Conservation (phyloP, 2,329 filamentous ascomycete species). For the Phaeoacremonium minimum region DNA sequence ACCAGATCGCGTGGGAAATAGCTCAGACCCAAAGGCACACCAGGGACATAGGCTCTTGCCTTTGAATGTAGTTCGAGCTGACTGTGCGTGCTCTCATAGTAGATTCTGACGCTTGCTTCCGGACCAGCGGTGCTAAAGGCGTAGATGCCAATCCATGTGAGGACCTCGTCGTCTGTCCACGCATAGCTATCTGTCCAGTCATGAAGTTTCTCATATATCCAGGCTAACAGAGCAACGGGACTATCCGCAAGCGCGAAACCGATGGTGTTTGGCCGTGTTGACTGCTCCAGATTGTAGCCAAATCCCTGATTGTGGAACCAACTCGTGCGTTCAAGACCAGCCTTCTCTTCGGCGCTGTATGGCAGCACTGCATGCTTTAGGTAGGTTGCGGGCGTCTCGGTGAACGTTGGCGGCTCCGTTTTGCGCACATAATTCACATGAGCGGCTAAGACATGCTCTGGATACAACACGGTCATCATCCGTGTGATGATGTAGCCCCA, state of each 20-base stretch:
- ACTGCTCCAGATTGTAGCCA: constrained; percentile 57
- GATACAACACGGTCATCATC: constrained; percentile 55
- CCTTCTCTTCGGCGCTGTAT: constrained; percentile 45
- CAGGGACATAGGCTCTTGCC: background rate
- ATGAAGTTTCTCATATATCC: constrained; percentile 78
- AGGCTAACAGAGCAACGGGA: constrained; percentile 66
- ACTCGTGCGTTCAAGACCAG: constrained; percentile 43
- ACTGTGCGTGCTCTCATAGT: constrained; percentile 60
- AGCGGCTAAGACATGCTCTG: constrained; percentile 49
- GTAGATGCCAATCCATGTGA: constrained; percentile 73
- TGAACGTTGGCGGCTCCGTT: constrained; percentile 37
- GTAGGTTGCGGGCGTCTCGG: constrained; percentile 51
- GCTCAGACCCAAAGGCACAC: constrained; percentile 7
- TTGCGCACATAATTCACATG: constrained; percentile 56
- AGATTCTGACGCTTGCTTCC: constrained; percentile 63
- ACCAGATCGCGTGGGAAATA: constrained; percentile 56
- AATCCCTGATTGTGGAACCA: constrained; percentile 56
- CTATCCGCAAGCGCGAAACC: constrained; percentile 66
- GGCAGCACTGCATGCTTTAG: constrained; percentile 50
- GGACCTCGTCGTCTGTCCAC: constrained; percentile 73
- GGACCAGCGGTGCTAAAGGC: constrained; percentile 67
- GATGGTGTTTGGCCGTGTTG: constrained; percentile 68
- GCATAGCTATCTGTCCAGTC: constrained; percentile 70
- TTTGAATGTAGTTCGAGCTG: background rate
- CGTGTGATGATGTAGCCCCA: constrained; percentile 67